These are phyloP conservation scores for Zangia roseola DNA, from an alignment of 768 basidiomycete genomes.

Conservation along the genomic window DNA sequence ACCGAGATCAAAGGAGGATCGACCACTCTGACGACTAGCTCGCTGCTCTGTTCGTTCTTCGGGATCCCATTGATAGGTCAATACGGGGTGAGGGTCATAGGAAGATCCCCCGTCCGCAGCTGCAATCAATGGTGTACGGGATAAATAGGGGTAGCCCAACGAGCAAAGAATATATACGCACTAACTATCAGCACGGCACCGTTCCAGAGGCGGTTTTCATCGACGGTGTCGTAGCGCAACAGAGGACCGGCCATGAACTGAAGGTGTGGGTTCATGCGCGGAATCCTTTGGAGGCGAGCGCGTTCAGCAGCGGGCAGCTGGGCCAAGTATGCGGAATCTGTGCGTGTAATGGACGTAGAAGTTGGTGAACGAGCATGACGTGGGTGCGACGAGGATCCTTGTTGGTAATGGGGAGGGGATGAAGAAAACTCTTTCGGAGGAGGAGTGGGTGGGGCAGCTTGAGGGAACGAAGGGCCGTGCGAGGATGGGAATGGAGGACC, in stretches of 20 bases:
- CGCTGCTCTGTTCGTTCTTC: constrained; percentile 31
- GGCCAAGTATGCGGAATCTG: constrained; percentile 38
- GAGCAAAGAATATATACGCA: constrained; percentile 44
- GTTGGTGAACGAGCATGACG: constrained; percentile 24
- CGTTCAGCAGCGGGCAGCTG: constrained; percentile 63
- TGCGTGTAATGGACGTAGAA: constrained; percentile 3
- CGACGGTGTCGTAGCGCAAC: constrained; percentile 86
- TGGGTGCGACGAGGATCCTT: constrained; percentile 20
- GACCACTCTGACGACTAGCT: constrained; percentile 26
- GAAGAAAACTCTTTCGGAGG: constrained; percentile 40
- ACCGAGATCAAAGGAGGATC: constrained; percentile 50
- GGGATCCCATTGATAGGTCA: constrained; percentile 77
- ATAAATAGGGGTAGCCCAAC: not conserved
- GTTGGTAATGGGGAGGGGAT: constrained; percentile 4
- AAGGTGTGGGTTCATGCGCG: constrained; percentile 77
- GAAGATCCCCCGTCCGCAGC: constrained; percentile 77
- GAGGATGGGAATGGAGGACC: constrained; percentile 39
- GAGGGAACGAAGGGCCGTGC: constrained; percentile 24
- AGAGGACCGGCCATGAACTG: constrained; percentile 92
- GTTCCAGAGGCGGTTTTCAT: constrained; percentile 75
- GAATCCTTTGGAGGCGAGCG: constrained; percentile 53
- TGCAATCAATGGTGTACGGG: constrained; percentile 19
- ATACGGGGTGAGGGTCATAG: constrained; percentile 70
- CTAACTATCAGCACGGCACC: constrained; percentile 89
- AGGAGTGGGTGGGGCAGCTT: constrained; percentile 40